phyloP scores from a whole-genome alignment of 2,329 filamentous ascomycete species.

The Xylaria polymorpha region DNA sequence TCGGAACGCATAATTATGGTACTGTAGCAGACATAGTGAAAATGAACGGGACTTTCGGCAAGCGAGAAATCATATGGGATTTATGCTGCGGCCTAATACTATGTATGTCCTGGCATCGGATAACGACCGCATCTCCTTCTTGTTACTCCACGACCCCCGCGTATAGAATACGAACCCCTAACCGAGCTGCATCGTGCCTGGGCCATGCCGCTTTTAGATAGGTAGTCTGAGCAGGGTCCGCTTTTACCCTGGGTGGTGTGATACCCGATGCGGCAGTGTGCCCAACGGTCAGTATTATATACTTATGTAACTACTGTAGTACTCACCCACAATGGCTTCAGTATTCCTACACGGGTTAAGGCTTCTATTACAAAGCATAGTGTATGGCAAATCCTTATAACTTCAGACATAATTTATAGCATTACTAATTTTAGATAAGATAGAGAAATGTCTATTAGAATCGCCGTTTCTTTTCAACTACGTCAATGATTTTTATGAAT shows the following conservation, averaged over 20 bases:
- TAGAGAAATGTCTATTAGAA: background rate
- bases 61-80: background rate
- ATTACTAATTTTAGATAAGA: background rate
- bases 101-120: background rate
- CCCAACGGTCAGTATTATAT: background rate
- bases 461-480: background rate
- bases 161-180: background rate
- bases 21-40: too few species aligned
- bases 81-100: background rate
- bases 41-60: background rate
- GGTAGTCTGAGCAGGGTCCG: background rate
- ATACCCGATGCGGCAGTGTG: background rate
- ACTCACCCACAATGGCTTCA: background rate
- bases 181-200: conserved; percentile 1
- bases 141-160: background rate
- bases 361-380: too few species aligned
- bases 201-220: conserved; percentile 5
- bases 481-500: background rate
- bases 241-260: background rate
- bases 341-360: too few species aligned
- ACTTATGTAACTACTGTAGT: too few species aligned
- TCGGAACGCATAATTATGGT: background rate
- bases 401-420: too few species aligned
- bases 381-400: too few species aligned
- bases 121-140: background rate